Evolutionary conservation across 2,329 filamentous ascomycete species (phyloP).

Genomic region (Beauveria australis): DNA sequence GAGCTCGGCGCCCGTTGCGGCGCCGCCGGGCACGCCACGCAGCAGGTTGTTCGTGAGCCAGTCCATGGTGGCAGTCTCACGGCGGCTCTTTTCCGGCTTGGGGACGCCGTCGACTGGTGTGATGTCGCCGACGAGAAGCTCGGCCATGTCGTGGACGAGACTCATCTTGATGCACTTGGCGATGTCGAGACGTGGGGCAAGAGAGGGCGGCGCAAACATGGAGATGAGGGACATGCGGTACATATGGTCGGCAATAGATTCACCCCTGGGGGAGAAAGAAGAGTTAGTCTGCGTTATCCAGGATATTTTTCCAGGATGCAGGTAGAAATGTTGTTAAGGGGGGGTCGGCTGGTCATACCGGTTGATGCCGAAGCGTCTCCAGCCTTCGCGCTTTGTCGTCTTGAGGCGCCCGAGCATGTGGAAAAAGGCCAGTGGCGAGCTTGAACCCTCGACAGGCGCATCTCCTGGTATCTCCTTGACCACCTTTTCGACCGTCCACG

Average conservation of each 20-base stretch:
- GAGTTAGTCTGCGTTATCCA: neutral
- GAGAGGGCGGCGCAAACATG: conserved; percentile 74
- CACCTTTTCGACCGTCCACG: conserved; percentile 54
- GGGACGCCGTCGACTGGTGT: conserved; percentile 81
- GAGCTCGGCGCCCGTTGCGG: conserved; percentile 59
- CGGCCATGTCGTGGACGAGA: conserved; percentile 94
- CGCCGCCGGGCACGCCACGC: conserved; percentile 64
- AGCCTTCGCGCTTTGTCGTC: conserved; percentile 93
- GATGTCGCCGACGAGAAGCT: conserved; percentile 90
- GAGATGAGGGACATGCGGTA: conserved; percentile 98
- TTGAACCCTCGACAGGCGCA: conserved; percentile 49
- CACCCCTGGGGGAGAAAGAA: conserved; percentile 44
- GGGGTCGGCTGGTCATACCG: conserved; percentile 28
- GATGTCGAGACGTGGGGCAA: conserved; percentile 66
- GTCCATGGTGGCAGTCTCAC: conserved; percentile 86
- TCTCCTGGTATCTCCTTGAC: conserved; percentile 52
- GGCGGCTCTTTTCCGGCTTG: conserved; percentile 81
- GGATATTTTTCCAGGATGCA: neutral
- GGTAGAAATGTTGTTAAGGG: neutral
- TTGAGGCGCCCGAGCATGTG: conserved; percentile 91
- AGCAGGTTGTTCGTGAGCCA: conserved; percentile 70
- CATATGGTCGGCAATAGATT: conserved; percentile 98
- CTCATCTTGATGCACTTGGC: conserved; percentile 89
- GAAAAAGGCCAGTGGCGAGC: conserved; percentile 83
- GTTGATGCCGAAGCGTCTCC: conserved; percentile 76